Evolutionary conservation across 805 yeast species (phyloP), one percentile per base, ranked within the genome.

Genomic region (Nakazawaea holstii): DNA sequence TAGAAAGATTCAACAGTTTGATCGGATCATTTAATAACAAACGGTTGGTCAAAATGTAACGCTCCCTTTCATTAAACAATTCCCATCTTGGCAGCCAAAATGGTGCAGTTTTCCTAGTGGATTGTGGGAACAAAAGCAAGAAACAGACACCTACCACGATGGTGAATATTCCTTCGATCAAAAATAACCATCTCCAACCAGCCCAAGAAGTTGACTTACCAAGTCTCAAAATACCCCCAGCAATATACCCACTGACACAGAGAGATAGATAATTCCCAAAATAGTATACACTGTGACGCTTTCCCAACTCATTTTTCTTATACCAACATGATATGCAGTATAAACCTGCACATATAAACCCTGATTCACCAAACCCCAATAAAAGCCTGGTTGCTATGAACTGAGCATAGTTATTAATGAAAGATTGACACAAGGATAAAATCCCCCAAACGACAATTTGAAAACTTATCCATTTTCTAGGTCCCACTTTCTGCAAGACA

Each of bases 131-230:
- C 14, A 61, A 48, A 33, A 59, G 53, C n/a, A 46, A 55, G 3
- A 62, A 45, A 41, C 61, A 53, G 43, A 66, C 61, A 1, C 88
- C 89, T 52, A 84, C 68, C 2, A 58, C 15, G 5, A 81, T 60
- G 1, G 89, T 81, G 38, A 80, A 55, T 6, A 73, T 45, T 4
- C 90, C 89, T 58, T 82, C 87, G 45, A 84, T 69, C 15, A 84
- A 57, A 53, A 84, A 84, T 20, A 84, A 65, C 80, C 83, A 84
- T 45, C 75, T 68, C 89, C 89, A 84, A 24, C 84, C 84, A 8
- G 62, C 64, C 57, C 67, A 62, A 4, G 78, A 73, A 13, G 53
- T 51, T 1, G 55, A 49, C 14, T 79, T 80, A 30, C 76, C 64
- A 61, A 82, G 64, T 47, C 69, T 70, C 43, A 80, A 66, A 35